A percentile compares a stretch with the other conserved stretches of the same genome.
phyloP scores from a whole-genome alignment of 352 stramenopile genomes.

The Halophytophthora batemanensis region DNA sequence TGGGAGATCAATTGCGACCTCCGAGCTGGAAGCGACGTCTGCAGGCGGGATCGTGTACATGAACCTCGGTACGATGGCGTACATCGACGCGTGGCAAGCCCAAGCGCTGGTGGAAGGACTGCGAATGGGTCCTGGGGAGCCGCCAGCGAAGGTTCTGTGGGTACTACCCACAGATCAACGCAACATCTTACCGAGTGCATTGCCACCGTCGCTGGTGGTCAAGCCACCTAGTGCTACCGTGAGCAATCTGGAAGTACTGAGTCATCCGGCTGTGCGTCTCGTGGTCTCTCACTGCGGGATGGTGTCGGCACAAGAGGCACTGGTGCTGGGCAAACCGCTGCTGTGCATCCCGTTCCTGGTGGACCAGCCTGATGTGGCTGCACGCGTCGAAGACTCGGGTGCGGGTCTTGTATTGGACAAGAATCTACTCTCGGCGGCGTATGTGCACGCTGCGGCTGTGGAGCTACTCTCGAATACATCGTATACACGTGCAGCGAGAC shows the following conservation, averaged over 20 bases:
- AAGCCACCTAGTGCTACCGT: slow-evolving; percentile 56
- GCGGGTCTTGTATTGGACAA: slow-evolving; percentile 74
- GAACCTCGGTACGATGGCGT: slow-evolving; percentile 75
- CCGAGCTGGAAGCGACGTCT: slow-evolving; percentile 10
- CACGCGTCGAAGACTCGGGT: slow-evolving; percentile 70
- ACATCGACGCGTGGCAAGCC: slow-evolving; percentile 80
- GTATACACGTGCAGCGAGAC: slow-evolving; percentile 38
- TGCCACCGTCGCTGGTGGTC: slow-evolving; percentile 61
- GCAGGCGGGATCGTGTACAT: slow-evolving; percentile 57
- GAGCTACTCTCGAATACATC: slow-evolving; percentile 49
- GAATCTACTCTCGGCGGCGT: slow-evolving; percentile 49
- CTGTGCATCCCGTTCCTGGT: slow-evolving; percentile 88
- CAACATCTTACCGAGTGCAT: slow-evolving; percentile 43
- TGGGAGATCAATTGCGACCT: slow-evolving; percentile 11
- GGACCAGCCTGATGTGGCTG: slow-evolving; percentile 83
- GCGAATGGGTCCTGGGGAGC: slow-evolving; percentile 33
- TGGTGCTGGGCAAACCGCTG: slow-evolving; percentile 76
- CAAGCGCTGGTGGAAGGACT: slow-evolving; percentile 71
- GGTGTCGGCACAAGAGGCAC: slow-evolving; percentile 75
- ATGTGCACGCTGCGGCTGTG: slow-evolving; percentile 50
- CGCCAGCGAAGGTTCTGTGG: slow-evolving; percentile 66
- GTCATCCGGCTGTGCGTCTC: slow-evolving; percentile 50
- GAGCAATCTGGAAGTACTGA: slow-evolving; percentile 63
- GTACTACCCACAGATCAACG: slow-evolving; percentile 75
- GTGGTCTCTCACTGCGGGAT: slow-evolving; percentile 89